Evolutionary conservation across 2,329 filamentous ascomycete species (phyloP), one percentile per base, ranked within the genome.

Genomic region (Colletotrichum coccodes): DNA sequence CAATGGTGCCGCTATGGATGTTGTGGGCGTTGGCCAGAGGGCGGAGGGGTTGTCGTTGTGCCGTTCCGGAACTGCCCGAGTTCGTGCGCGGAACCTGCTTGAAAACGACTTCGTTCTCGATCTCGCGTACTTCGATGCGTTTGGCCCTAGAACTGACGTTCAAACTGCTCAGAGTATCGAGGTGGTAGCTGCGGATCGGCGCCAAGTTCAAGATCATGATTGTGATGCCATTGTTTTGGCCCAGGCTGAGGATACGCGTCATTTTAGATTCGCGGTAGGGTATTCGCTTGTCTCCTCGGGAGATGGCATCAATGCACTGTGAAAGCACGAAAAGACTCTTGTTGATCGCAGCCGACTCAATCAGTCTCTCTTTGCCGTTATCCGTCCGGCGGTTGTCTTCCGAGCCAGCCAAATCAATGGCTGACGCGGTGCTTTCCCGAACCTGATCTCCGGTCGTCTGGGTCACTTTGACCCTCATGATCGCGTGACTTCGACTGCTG

Each of bases 281-380:
- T 75, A 98, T 95, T 38, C 95, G 89, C 74, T 86, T 88, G 77
- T 91, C 89, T 36, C 89, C 89, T 28, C 89, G 84, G 1, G 92
- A 93, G 77, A 98, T 98, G 64, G 95, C 95, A 77, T 98, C 95
- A 60, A 98, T 95, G 75, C 95, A 98, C 78, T 97, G 94, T 49
- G 94, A 95, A 56, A 98, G 83, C 21, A 98, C 95, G 75, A 98
- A 98, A 7, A 98, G 85, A 71, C 94, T 97, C 83, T 98, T 98
- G 86, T 98, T 98, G 84, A 98, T 98, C 76, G 94, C 95, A 0
- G 95, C 94, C 44, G 94, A 97, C 80, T 98, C 95, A n/a, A 97
- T 89, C 77, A 98, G 85, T 30, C 95, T 88, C 79, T 97, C 94
- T 78, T 95, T 96, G 75, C 91, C 94, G 79, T 98, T 98, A 60